Evolutionary conservation across 2,329 filamentous ascomycete species (phyloP).

Genomic region (Lachnellula arida): DNA sequence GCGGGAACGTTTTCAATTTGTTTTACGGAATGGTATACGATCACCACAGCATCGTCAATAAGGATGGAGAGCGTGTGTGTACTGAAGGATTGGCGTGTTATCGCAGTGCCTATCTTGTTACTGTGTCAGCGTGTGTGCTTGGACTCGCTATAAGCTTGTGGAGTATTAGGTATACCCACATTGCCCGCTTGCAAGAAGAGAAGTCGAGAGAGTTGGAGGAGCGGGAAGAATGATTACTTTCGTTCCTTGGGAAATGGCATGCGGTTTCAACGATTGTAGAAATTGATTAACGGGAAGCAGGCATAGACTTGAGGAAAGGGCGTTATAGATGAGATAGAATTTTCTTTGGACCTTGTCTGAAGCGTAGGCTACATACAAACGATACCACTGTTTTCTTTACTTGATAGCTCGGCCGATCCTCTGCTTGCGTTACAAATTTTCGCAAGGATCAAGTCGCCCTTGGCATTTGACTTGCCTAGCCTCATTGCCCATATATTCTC

Average conservation of each 20-base stretch:
- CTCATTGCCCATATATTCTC: too few species aligned
- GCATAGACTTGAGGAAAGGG: not conserved
- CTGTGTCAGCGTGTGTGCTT: constrained; percentile 63
- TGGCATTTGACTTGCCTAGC: too few species aligned
- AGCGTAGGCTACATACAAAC: not conserved
- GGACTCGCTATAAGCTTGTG: constrained; percentile 67
- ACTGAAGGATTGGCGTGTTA: constrained; percentile 78
- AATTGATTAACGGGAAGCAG: not conserved
- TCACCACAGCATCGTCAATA: constrained; percentile 63
- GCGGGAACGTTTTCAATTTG: constrained; percentile 88
- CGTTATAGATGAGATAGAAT: not conserved
- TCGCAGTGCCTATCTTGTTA: constrained; percentile 72
- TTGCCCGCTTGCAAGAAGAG: constrained; percentile 19
- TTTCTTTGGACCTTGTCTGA: not conserved
- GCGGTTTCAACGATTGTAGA: not conserved
- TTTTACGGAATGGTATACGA: constrained; percentile 86
- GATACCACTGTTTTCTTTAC: not conserved
- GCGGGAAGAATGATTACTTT: constrained; percentile 5
- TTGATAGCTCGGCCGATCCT: too few species aligned
- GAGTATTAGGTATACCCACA: constrained; percentile 47
- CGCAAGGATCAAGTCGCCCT: too few species aligned
- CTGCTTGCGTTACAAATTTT: too few species aligned
- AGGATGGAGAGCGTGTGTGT: constrained; percentile 69
- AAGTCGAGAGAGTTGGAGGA: constrained; percentile 5
- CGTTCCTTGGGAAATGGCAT: not conserved